phyloP scores from a whole-genome alignment of 805 yeast genomes.

The Nakazawaea pomicola region DNA sequence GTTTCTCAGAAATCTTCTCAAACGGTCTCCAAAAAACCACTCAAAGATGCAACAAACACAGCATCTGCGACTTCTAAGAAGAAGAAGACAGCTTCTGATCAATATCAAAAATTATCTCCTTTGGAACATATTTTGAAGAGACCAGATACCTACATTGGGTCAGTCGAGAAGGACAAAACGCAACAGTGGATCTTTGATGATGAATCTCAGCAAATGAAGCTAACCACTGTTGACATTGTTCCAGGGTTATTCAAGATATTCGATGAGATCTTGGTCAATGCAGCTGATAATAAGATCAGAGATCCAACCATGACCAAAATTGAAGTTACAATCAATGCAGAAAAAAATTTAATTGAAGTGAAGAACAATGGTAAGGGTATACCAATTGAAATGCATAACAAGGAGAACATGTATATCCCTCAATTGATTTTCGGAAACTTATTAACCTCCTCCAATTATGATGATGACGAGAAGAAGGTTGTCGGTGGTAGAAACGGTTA shows the following conservation, averaged over 20 bases:
- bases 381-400: conserved; percentile 88
- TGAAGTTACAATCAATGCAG: conserved; percentile 77
- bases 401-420: conserved; percentile 90
- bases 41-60: conserved; percentile 11
- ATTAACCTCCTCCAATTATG: conserved; percentile 92
- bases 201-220: conserved; percentile 54
- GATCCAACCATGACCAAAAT: conserved; percentile 87
- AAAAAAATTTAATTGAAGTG: conserved; percentile 68
- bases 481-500: conserved; percentile 98
- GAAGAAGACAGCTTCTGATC: conserved; percentile 46
- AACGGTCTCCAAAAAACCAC: conserved; percentile 2
- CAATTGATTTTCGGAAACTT: conserved; percentile 94
- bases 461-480: conserved; percentile 91
- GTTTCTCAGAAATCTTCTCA: background rate
- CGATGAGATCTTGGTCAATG: conserved; percentile 95
- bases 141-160: conserved; percentile 97
- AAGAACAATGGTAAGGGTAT: conserved; percentile 94
- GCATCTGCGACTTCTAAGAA: background rate
- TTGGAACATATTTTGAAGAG: conserved; percentile 93
- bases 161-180: conserved; percentile 75
- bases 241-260: conserved; percentile 96
- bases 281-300: conserved; percentile 97
- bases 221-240: conserved; percentile 66
- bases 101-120: conserved; percentile 91
- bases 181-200: conserved; percentile 85